These are phyloP conservation scores for Bruguiera gymnorhiza DNA, from an alignment of 345 rosid genomes.

Conservation along the genomic window DNA sequence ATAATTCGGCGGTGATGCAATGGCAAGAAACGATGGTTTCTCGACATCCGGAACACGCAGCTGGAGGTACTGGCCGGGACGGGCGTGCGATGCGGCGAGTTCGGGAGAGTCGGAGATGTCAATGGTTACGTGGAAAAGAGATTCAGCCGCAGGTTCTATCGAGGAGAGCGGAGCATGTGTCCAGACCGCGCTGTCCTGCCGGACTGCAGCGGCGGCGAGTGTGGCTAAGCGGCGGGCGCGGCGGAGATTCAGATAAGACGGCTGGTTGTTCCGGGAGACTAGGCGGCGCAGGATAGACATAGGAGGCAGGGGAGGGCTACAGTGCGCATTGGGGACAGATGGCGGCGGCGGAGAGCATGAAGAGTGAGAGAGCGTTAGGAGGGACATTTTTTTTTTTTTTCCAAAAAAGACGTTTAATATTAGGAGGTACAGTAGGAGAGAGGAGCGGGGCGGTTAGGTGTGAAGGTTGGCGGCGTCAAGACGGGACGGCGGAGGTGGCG, in stretches of 20 bases:
- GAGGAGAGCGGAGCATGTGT: slow-evolving; percentile 60
- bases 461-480: slow-evolving; percentile 38
- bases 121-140: slow-evolving; percentile 75
- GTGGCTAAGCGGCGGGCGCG: slow-evolving; percentile 42
- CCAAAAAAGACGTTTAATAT: background rate
- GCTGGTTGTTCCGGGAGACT: slow-evolving; percentile 22
- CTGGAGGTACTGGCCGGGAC: slow-evolving; percentile 90
- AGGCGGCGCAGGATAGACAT: slow-evolving; percentile 72
- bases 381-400: slow-evolving; percentile 34
- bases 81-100: slow-evolving; percentile 57
- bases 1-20: slow-evolving; percentile 76
- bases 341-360: slow-evolving; percentile 2
- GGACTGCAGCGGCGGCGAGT: slow-evolving; percentile 55
- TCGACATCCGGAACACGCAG: slow-evolving; percentile 61
- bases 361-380: slow-evolving; percentile 13
- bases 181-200: slow-evolving; percentile 75
- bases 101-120: slow-evolving; percentile 76
- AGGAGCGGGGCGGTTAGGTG: background rate
- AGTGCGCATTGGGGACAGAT: slow-evolving; percentile 41
- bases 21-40: slow-evolving; percentile 76
- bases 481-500: slow-evolving; percentile 34
- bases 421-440: background rate
- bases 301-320: slow-evolving; percentile 44
- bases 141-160: slow-evolving; percentile 65
- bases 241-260: slow-evolving; percentile 20